Conservation (phyloP, 2,329 filamentous ascomycete species). For the Fusarium equiseti region DNA sequence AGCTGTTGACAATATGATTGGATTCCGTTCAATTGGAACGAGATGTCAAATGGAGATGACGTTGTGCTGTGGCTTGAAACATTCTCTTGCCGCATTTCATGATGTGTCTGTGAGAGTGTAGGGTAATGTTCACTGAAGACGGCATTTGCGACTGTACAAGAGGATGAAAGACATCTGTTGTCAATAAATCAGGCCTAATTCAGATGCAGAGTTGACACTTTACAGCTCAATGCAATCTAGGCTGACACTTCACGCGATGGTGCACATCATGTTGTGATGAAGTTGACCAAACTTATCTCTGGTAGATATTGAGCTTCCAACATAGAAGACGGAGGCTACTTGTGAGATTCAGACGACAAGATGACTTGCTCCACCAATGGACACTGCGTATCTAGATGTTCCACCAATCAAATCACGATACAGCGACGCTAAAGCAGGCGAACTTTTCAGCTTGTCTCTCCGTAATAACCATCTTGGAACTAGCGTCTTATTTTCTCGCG, state of each 20-base stretch:
- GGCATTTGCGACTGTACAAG: neutral
- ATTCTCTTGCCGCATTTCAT: no score
- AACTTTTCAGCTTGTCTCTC: neutral
- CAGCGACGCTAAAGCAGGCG: neutral
- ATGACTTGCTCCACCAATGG: neutral
- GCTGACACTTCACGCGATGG: rapidly evolving
- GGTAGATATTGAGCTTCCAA: rapidly evolving
- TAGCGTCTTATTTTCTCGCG: no score
- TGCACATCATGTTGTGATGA: rapidly evolving
- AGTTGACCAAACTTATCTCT: rapidly evolving
- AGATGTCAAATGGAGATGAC: neutral
- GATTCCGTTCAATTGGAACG: slow-evolving; percentile 4
- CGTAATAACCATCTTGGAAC: neutral
- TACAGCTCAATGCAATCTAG: rapidly evolving
- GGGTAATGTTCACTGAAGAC: neutral
- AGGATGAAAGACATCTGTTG: neutral
- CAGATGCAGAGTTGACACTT: neutral
- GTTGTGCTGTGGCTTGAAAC: neutral
- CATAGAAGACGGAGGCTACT: rapidly evolving
- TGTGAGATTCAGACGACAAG: neutral
- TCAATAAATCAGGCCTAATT: neutral
- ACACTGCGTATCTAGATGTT: neutral
- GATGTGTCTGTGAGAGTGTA: neutral
- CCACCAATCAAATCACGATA: rapidly evolving
- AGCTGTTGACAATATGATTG: neutral